These are phyloP conservation scores for Taphrina communis DNA, from an alignment of 1,139 yeast species.

Conservation along the genomic window DNA sequence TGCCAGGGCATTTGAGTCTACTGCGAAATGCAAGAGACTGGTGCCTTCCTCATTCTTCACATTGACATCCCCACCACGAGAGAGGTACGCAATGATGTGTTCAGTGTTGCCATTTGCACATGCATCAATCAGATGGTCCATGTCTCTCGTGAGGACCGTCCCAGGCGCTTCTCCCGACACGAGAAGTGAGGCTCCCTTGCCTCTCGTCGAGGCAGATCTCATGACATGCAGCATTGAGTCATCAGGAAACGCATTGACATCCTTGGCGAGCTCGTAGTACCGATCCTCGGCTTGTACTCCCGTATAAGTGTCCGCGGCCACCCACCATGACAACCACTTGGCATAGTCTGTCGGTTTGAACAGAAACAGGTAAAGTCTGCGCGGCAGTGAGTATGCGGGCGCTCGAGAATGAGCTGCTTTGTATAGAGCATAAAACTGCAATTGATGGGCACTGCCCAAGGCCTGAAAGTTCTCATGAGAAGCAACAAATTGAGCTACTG, in stretches of 20 bases:
- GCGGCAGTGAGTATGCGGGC: constrained; percentile 9
- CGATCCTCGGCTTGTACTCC: constrained; percentile 3
- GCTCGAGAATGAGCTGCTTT: constrained; percentile 24
- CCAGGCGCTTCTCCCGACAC: background rate
- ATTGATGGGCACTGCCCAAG: background rate
- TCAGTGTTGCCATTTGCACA: constrained; percentile 9
- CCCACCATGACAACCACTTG: constrained; percentile 34
- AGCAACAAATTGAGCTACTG: constrained; percentile 29
- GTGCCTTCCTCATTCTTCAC: constrained; percentile 28
- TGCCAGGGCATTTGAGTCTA: constrained; percentile 12
- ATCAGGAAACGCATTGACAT: constrained; percentile 29
- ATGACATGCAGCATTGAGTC: constrained; percentile 3
- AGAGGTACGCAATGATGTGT: background rate
- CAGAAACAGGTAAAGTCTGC: constrained; percentile 17
- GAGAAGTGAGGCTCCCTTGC: constrained; percentile 1
- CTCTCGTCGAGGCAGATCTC: constrained; percentile 1
- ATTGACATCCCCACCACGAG: constrained; percentile 19
- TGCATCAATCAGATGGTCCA: constrained; percentile 29
- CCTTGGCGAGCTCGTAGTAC: constrained; percentile 18
- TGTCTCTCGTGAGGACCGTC: background rate
- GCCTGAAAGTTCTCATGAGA: constrained; percentile 13
- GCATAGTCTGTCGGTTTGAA: background rate
- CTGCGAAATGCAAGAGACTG: constrained; percentile 34
- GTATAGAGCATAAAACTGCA: constrained; percentile 30
- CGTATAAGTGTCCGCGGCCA: constrained; percentile 6